Base-by-base conservation (phyloP, 2,329 filamentous ascomycete species). In the Colletotrichum tabaci region DNA sequence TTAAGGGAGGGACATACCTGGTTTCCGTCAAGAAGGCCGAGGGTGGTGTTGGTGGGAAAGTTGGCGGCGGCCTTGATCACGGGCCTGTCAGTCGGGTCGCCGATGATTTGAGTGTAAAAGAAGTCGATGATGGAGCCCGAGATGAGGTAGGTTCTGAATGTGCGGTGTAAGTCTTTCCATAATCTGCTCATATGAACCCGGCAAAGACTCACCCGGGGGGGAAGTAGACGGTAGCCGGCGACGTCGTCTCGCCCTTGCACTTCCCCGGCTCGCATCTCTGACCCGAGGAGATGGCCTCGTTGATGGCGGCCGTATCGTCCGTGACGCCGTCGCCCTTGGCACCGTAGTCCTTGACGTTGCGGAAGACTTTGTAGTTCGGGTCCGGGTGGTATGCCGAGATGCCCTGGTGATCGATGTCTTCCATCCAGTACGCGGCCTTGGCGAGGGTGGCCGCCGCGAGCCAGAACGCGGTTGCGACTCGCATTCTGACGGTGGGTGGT, bases 81-180 rank as follows among this genome's bases (percentile, higher is more conserved):
- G 7, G 92, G 84, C 67, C 87, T 84, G 73, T 87, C 80, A 23
- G 84, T 85, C 12, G 92, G 89, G 80, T 95, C 92, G 50, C 93
- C 93, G 40, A 95, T 87, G 73, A 96, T 86, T 80, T 94, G 92
- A 1, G 93, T 95, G 79, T 94, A 94, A 83, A 95, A 96, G 81
- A 91, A 91, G 78, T 93, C 90, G 52, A 93, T 82, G 71, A 96
- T 90, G 7, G 93, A 92, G 74, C 85, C 87, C 61, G 89, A 92
- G 72, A 96, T 90, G 6, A 91, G 77, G 77, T 96, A 96, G 3
- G 91, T 95, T 55, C 81, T 82, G 44, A 2, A 4, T 10, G 8
- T 12, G 18, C 6, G 1, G 6, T 10, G 5, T 65, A 13, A 56
- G n/a, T 10, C 23, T 2, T 3, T 16, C 5, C 7, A 4, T 61